Base-by-base conservation (phyloP, 768 basidiomycete species). In the Mycena sanguinolenta region DNA sequence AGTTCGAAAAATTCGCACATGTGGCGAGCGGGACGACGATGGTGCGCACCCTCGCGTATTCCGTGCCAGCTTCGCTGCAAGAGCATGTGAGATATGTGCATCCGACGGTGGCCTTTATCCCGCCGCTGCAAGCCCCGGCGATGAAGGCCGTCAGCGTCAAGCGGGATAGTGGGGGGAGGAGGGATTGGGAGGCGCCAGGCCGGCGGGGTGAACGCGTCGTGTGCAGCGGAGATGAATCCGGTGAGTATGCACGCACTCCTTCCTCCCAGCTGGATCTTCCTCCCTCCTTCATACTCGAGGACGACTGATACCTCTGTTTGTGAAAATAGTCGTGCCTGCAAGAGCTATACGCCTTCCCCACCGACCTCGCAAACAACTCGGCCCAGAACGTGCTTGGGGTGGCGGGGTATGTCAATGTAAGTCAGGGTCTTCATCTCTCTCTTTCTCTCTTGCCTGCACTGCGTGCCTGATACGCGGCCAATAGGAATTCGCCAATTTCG, bases 41-140 rank as follows among this genome's bases (percentile, higher is more conserved):
- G 58, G 53, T 66, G 58, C 58, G 65, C 23, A 58, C 65, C 7
- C 38, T 66, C 49, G 59, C 53, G 46, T 66, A 66, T 50, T 66
- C 58, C 25, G 38, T 66, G 49, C 58, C 65, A 12, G 25, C 46
- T 49, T 42, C 36, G 30, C 25, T 66, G 57, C 65, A 59, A 36
- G 44, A 50, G n/a, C 86, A 88, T 69, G 71, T 88, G 58, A 84
- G 86, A 19, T 75, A 87, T 38, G 77, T 89, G 23, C 85, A 87
- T 50, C 87, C 88, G 1, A 72, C 65, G 19, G 25, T 63, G 21
- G 55, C 66, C 19, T 72, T 72, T 39, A 13, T 58, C 0, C 65
- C 65, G 32, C 66, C 70, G 16, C 23, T 13, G 39, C 64, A 3
- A n/a, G 32, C 32, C 4, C 32, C 32, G 32, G 6, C 55, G 1